Percentiles rank a stretch among this genome's conserved stretches.
phyloP scores from a whole-genome alignment of 2,329 filamentous ascomycete species.

The Pezizomycotina sp. region DNA sequence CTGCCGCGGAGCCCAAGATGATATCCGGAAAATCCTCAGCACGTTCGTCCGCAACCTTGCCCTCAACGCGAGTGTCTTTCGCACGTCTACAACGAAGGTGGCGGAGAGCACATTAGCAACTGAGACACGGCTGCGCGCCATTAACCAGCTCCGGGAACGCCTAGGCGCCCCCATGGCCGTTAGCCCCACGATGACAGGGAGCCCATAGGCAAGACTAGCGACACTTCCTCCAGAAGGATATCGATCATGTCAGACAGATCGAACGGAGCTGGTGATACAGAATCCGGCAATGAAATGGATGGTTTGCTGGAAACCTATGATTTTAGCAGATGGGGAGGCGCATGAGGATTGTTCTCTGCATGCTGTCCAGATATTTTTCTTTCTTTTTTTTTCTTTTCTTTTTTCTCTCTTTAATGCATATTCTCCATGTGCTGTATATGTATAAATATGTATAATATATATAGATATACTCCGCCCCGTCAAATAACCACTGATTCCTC shows the following conservation, averaged over 20 bases:
- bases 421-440: not conserved
- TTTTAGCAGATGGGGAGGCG: constrained; percentile 20
- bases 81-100: constrained; percentile 68
- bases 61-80: constrained; percentile 90
- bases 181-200: constrained; percentile 13
- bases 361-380: constrained; percentile 13
- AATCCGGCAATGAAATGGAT: constrained; percentile 10
- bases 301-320: constrained; percentile 19
- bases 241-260: constrained; percentile 17
- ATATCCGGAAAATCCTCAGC: constrained; percentile 68
- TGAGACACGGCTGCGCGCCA: constrained; percentile 58
- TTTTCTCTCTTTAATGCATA: constrained; percentile 7
- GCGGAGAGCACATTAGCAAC: constrained; percentile 60
- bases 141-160: constrained; percentile 62
- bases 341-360: constrained; percentile 18
- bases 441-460: constrained; percentile 5
- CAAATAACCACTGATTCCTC: constrained; percentile 4
- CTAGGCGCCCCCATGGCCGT: constrained; percentile 28
- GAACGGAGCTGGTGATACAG: constrained; percentile 6
- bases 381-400: constrained; percentile 6
- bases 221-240: constrained; percentile 20
- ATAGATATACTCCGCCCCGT: not conserved
- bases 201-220: constrained; percentile 9
- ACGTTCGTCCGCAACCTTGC: constrained; percentile 76
- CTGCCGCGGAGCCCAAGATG: constrained; percentile 76